Conservation (phyloP, 768 basidiomycete genomes). For the Xerocomus brunneocitrinus region DNA sequence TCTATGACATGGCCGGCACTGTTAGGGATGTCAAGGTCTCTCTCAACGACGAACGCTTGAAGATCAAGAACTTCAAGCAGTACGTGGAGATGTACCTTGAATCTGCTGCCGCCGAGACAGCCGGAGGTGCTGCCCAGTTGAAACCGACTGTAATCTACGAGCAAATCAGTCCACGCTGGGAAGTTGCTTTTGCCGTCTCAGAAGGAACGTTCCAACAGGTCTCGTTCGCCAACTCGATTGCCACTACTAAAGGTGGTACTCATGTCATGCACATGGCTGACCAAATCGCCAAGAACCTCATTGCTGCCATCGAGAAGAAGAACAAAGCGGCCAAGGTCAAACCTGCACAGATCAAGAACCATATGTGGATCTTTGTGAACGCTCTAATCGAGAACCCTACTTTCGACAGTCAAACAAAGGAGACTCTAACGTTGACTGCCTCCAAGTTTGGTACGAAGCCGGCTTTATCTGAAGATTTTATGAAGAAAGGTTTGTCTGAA, state of each 20-base stretch:
- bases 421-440: conserved; percentile 80
- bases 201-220: conserved; percentile 92
- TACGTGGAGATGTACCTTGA: conserved; percentile 93
- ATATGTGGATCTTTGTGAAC: conserved; percentile 98
- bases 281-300: conserved; percentile 82
- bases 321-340: conserved; percentile 97
- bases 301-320: conserved; percentile 87
- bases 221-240: conserved; percentile 96
- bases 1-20: conserved; percentile 97
- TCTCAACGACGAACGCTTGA: conserved; percentile 86
- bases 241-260: conserved; percentile 94
- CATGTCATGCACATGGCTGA: conserved; percentile 85
- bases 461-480: conserved; percentile 80
- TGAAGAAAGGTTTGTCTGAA: conserved; percentile 78
- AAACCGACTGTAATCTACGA: conserved; percentile 86
- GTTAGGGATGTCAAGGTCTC: conserved; percentile 89
- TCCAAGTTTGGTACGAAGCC: conserved; percentile 92
- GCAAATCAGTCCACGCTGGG: conserved; percentile 79
- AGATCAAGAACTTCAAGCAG: conserved; percentile 93
- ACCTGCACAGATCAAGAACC: conserved; percentile 89
- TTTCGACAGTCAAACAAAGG: conserved; percentile 99
- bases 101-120: conserved; percentile 66
- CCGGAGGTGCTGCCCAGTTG: conserved; percentile 69
- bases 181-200: conserved; percentile 90
- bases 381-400: conserved; percentile 95